Evolutionary conservation across 192 early-diverging fungal genomes (phyloP).

Genomic region (Linnemannia elongata): DNA sequence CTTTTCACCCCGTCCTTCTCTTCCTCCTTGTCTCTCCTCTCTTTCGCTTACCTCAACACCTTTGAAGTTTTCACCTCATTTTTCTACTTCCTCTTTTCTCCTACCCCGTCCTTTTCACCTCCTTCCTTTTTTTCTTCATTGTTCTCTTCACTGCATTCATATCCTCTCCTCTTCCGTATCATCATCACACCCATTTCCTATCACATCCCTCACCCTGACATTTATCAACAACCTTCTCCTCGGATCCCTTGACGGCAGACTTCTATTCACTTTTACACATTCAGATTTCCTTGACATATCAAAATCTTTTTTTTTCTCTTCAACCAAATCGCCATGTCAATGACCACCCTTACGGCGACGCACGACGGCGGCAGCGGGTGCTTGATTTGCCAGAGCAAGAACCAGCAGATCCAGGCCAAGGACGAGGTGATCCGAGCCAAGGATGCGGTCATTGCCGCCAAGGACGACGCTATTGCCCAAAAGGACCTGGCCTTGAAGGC

Average conservation of each 20-base stretch:
- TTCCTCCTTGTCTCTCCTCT: neutral
- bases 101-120: neutral
- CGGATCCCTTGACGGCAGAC: neutral
- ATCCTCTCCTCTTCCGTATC: neutral
- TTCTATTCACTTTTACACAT: no score
- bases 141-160: neutral
- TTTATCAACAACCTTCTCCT: neutral
- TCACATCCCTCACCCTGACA: neutral
- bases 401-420: constrained; percentile 35
- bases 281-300: neutral
- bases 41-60: neutral
- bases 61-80: neutral
- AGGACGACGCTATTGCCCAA: constrained; percentile 42
- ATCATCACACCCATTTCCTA: neutral
- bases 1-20: neutral
- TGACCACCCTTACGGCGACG: neutral
- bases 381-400: constrained; percentile 31
- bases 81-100: neutral
- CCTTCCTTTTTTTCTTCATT: neutral
- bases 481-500: constrained; percentile 38
- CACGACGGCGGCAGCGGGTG: constrained; percentile 13
- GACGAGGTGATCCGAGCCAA: constrained; percentile 50
- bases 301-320: neutral
- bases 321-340: constrained; percentile 4
- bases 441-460: constrained; percentile 39